Evolutionary conservation across 2,329 filamentous ascomycete genomes (phyloP).

Genomic region (Alternaria ventricosa): DNA sequence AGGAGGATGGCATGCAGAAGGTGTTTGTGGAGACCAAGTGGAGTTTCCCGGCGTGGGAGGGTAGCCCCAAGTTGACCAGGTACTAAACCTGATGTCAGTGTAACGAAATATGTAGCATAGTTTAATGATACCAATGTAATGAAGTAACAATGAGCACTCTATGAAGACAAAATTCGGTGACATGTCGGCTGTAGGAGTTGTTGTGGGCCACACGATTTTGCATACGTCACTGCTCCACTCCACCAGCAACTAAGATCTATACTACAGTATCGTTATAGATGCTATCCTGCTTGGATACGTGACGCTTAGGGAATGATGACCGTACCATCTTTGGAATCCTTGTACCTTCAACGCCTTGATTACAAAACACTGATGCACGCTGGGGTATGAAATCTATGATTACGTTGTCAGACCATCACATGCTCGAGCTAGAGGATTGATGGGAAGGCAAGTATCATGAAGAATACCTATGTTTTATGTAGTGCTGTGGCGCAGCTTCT

Average conservation of each 20-base stretch:
- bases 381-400: not conserved
- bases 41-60: conserved; percentile 58
- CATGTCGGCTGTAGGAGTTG: not conserved
- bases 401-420: conserved; percentile 13
- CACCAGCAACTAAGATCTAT: not conserved
- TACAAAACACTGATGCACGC: not conserved
- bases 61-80: conserved; percentile 59
- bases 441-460: conserved; percentile 36
- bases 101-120: not conserved
- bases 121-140: conserved; percentile 3
- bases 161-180: not conserved
- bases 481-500: not conserved
- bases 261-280: not conserved
- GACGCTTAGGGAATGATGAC: not conserved
- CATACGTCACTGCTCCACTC: not conserved
- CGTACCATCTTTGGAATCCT: not conserved
- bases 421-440: conserved; percentile 36
- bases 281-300: not conserved
- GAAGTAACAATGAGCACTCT: not conserved
- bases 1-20: conserved; percentile 79
- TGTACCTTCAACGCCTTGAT: not conserved
- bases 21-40: conserved; percentile 70
- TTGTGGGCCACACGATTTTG: not conserved
- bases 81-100: conserved; percentile 30
- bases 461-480: not conserved